Percentiles rank a stretch among this genome's conserved stretches.
These are phyloP conservation scores for Sphaceloma murrayae DNA, from an alignment of 2,329 filamentous ascomycete species.

Conservation along the genomic window DNA sequence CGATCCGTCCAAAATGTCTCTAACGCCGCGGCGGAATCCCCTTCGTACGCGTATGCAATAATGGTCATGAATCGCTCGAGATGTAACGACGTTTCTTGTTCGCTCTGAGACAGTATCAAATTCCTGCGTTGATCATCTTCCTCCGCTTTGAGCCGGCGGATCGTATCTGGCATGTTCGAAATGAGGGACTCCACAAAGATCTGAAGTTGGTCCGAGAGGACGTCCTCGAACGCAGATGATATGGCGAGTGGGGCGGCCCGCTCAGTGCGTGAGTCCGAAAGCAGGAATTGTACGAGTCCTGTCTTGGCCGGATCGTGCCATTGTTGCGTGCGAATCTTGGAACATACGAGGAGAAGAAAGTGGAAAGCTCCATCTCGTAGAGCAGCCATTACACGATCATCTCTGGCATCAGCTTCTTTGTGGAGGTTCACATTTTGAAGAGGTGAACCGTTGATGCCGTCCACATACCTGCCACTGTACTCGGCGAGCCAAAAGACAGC, in stretches of 20 bases:
- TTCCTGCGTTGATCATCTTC: slow-evolving; percentile 72
- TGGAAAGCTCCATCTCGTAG: slow-evolving; percentile 73
- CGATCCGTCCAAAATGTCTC: slow-evolving; percentile 85
- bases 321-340: slow-evolving; percentile 68
- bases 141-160: slow-evolving; percentile 74
- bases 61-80: slow-evolving; percentile 87
- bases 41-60: slow-evolving; percentile 84
- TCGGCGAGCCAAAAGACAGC: slow-evolving; percentile 83
- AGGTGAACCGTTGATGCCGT: slow-evolving; percentile 53
- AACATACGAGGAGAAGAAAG: slow-evolving; percentile 75
- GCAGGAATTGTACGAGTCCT: slow-evolving; percentile 70
- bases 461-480: slow-evolving; percentile 81
- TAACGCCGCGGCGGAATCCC: slow-evolving; percentile 64
- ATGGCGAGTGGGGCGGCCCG: slow-evolving; percentile 55
- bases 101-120: slow-evolving; percentile 36
- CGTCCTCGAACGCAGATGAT: slow-evolving; percentile 59
- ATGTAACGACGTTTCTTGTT: slow-evolving; percentile 43
- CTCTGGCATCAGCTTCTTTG: slow-evolving; percentile 58
- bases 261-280: slow-evolving; percentile 64
- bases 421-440: slow-evolving; percentile 54
- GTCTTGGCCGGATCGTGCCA: slow-evolving; percentile 83
- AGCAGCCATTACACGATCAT: slow-evolving; percentile 57
- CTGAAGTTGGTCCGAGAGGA: slow-evolving; percentile 74
- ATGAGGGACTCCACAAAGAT: slow-evolving; percentile 86
- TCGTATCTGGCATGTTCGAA: slow-evolving; percentile 84